A percentile compares a stretch with the other conserved stretches of the same genome.
Evolutionary conservation across 768 basidiomycete genomes (phyloP).

Genomic region (Lactifluus pinguis): DNA sequence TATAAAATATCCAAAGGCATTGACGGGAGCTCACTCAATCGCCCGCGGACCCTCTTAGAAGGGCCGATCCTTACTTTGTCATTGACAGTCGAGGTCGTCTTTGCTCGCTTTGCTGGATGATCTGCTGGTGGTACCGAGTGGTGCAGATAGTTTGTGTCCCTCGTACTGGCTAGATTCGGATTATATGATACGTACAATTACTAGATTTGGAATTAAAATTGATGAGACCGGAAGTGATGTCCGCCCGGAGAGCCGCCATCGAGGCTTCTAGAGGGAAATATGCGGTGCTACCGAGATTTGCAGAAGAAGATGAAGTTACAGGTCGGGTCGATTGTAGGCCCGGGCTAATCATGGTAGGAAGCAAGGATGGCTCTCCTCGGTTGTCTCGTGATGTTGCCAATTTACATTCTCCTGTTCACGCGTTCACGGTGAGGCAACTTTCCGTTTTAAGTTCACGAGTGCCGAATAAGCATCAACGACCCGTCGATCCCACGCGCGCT

Average conservation of each 20-base stretch:
- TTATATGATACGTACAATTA: background rate
- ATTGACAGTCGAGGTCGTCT: background rate
- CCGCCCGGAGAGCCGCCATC: background rate
- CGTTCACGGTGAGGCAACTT: background rate
- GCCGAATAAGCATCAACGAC: no score
- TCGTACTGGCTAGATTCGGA: background rate
- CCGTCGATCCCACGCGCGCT: no score
- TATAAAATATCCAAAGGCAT: slow-evolving; percentile 25
- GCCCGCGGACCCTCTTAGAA: slow-evolving; percentile 1
- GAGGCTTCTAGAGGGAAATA: background rate
- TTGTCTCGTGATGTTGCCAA: background rate
- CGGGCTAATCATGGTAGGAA: background rate
- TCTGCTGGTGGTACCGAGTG: background rate
- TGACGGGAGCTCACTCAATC: slow-evolving; percentile 14
- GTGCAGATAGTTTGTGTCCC: background rate
- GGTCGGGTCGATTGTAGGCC: background rate
- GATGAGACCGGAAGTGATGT: background rate
- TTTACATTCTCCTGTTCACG: background rate
- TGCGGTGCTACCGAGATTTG: background rate
- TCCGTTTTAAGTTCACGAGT: background rate
- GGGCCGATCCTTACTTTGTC: background rate
- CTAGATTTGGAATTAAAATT: background rate
- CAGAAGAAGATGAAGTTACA: background rate
- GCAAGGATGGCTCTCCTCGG: background rate
- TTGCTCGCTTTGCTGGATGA: background rate